Conservation (phyloP, 768 basidiomycete species). For the Chiua virens region DNA sequence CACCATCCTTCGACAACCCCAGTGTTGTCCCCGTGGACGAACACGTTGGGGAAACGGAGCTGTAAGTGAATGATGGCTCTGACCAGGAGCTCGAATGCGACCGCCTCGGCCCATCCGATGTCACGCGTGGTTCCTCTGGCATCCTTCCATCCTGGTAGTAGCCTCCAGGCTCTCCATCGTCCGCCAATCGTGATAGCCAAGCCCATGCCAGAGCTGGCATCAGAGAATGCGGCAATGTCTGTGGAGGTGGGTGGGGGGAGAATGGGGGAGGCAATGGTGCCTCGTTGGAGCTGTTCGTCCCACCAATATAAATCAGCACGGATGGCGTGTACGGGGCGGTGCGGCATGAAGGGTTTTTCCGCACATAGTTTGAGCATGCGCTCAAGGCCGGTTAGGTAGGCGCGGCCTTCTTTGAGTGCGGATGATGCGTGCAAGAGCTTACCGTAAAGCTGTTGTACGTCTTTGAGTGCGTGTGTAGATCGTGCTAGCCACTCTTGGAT, state of each 20-base stretch:
- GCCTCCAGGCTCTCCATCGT: no score
- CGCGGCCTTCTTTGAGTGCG: slow-evolving; percentile 30
- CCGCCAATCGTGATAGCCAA: background rate
- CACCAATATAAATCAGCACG: background rate
- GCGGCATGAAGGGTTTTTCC: slow-evolving; percentile 34
- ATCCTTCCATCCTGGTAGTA: background rate
- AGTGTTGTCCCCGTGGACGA: background rate
- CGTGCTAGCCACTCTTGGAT: background rate
- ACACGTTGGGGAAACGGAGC: background rate
- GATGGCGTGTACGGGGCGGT: background rate
- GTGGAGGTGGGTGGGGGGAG: background rate
- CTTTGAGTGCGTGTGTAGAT: background rate
- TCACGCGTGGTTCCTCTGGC: background rate
- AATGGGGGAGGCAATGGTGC: no score
- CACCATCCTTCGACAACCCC: slow-evolving; percentile 2
- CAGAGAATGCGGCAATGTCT: background rate
- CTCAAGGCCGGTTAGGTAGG: slow-evolving; percentile 43
- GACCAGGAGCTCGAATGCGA: background rate
- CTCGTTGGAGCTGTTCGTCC: background rate
- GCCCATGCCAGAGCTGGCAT: slow-evolving; percentile 11
- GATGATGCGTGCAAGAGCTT: slow-evolving; percentile 13
- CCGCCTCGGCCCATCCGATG: background rate
- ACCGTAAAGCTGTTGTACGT: slow-evolving; percentile 3
- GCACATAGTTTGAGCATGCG: slow-evolving; percentile 31
- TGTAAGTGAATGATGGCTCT: background rate